Evolutionary conservation across 139 green algal genomes (phyloP).

Genomic region (Closterium sp.): DNA sequence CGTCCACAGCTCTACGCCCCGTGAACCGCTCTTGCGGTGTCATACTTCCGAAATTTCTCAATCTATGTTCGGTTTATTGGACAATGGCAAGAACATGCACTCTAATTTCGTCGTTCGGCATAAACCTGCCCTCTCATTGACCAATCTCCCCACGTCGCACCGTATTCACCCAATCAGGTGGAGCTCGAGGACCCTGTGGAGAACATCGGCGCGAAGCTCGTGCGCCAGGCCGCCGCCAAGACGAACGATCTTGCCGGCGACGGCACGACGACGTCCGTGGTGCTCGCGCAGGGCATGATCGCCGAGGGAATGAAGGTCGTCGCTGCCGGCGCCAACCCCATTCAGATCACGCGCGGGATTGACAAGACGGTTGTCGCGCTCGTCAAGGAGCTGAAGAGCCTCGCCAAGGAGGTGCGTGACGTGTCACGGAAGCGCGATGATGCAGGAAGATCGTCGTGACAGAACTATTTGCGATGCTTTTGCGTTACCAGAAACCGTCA

Average conservation of each 20-base stretch:
- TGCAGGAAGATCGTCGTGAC: too few species aligned
- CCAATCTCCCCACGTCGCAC: background rate
- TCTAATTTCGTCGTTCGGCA: too few species aligned
- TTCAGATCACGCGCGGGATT: slow-evolving; percentile 94
- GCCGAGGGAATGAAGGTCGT: slow-evolving; percentile 87
- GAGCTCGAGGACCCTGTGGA: slow-evolving; percentile 98
- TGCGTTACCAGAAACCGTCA: too few species aligned
- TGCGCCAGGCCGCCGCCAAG: slow-evolving; percentile 85
- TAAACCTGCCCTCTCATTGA: too few species aligned
- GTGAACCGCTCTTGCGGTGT: background rate
- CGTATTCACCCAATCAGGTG: slow-evolving; percentile 49
- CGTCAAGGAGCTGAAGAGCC: slow-evolving; percentile 77
- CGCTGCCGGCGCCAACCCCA: slow-evolving; percentile 88
- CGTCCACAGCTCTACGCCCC: background rate
- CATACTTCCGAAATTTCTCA: background rate
- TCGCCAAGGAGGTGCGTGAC: slow-evolving; percentile 70
- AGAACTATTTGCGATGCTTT: too few species aligned
- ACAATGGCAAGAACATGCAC: too few species aligned
- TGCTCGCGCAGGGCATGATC: slow-evolving; percentile 96
- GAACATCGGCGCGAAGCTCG: slow-evolving; percentile 98
- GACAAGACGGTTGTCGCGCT: slow-evolving; percentile 79
- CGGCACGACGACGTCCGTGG: slow-evolving; percentile 97
- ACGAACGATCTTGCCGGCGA: slow-evolving; percentile 98
- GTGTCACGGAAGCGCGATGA: too few species aligned
- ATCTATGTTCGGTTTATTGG: too few species aligned